Base-by-base conservation (phyloP, 2,329 filamentous ascomycete species). In the Colletotrichum tabaci region DNA sequence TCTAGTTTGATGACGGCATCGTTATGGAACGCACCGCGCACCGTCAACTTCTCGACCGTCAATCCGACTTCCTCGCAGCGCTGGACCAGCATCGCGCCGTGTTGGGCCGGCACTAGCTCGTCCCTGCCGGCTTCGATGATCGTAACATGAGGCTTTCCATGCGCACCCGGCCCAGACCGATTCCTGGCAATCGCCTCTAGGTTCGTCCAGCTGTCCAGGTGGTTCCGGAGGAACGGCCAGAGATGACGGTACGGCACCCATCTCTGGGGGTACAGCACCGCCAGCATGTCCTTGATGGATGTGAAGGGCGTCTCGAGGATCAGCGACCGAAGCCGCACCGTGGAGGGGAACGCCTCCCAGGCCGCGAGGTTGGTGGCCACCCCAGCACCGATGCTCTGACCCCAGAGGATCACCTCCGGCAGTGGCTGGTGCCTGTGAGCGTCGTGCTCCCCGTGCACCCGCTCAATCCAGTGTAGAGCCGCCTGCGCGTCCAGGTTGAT, bases 181-280 rank as follows among this genome's bases (percentile, higher is more conserved):
- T 50, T 68, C 53, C 55, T 53, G 10, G 82, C 79, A 44, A 90
- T 84, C 38, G 78, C 63, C 4, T 79, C 82, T 40, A 91, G 74
- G 72, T 90, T 90, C 64, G 81, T 77, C 82, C 81, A 86, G 74
- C 84, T 89, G 74, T 91, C 87, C 46, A 91, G 80, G 50, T 89
- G 87, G 71, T 87, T 95, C 74, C 92, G 86, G 13, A 95, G 84
- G 77, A 95, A 95, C 0, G 91, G 92, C 85, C 90, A 90, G 0
- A 96, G 84, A 77, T 95, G 90, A 57, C 88, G 88, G 78, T 96
- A 96, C 0, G 93, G 93, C 8, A 95, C 83, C 92, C 93, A 95
- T 75, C 89, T 93, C 75, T 95, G 92, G 1, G 93, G 93, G 77
- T 95, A 96, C 3, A 96, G 80, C 1, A 89, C 90, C 52, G 88